Evolutionary conservation across 805 yeast species (phyloP).

Genomic region (Cyberlindnera bimundalis): DNA sequence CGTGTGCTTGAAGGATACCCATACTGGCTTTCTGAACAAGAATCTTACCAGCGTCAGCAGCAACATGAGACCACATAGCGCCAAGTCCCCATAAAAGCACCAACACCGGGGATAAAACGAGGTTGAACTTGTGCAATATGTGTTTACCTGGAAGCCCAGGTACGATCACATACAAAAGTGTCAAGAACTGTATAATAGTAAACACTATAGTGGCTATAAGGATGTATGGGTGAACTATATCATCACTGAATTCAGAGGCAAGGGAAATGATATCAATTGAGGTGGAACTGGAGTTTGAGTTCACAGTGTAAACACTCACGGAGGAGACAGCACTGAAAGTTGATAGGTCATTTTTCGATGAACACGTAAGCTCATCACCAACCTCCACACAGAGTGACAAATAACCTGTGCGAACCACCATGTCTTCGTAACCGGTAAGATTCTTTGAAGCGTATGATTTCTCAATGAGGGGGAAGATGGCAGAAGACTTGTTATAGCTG

Average conservation of each 20-base stretch:
- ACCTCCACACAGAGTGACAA: conserved; percentile 51
- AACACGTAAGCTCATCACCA: conserved; percentile 34
- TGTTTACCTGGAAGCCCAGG: conserved; percentile 47
- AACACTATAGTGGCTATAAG: conserved; percentile 47
- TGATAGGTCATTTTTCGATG: conserved; percentile 30
- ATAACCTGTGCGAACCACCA: conserved; percentile 51
- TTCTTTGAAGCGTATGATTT: conserved; percentile 34
- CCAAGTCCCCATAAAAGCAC: conserved; percentile 61
- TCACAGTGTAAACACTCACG: conserved; percentile 33
- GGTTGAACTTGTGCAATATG: conserved; percentile 27
- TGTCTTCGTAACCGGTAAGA: conserved; percentile 34
- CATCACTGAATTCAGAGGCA: conserved; percentile 41
- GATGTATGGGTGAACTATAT: conserved; percentile 51
- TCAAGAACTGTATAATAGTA: conserved; percentile 37
- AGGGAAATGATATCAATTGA: conserved; percentile 44
- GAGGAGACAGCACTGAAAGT: conserved; percentile 29
- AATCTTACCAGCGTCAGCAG: conserved; percentile 41
- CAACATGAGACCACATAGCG: conserved; percentile 61
- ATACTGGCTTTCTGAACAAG: conserved; percentile 49
- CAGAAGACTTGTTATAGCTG: conserved; percentile 44
- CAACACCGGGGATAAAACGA: conserved; percentile 34
- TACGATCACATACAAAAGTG: conserved; percentile 40
- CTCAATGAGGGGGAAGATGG: conserved; percentile 39
- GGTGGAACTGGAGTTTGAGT: conserved; percentile 31
- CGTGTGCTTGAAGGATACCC: conserved; percentile 40